Percentiles rank a stretch among this genome's conserved stretches.
phyloP scores from a whole-genome alignment of 495 filamentous ascomycete genomes.

The Terfezia claveryi region DNA sequence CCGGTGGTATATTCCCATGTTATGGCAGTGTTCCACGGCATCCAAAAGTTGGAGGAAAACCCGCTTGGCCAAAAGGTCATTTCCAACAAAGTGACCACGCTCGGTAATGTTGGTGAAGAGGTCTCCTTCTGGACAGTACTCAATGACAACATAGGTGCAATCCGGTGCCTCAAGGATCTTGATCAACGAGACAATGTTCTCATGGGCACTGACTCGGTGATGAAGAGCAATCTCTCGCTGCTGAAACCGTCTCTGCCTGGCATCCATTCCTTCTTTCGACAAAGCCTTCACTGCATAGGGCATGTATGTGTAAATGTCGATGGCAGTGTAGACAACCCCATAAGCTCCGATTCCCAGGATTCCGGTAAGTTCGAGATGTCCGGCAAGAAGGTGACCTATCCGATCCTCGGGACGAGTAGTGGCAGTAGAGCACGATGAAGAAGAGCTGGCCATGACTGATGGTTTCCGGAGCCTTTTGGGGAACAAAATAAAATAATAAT shows the following conservation, averaged over 20 bases:
- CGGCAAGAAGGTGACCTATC: constrained; percentile 62
- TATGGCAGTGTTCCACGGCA: constrained; percentile 90
- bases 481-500: no score
- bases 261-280: constrained; percentile 77
- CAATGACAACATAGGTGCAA: constrained; percentile 90
- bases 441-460: constrained; percentile 14
- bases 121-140: constrained; percentile 94
- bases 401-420: constrained; percentile 48
- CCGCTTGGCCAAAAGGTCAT: constrained; percentile 66
- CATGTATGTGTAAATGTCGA: constrained; percentile 62
- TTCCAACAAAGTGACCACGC: constrained; percentile 72
- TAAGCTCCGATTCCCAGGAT: constrained; percentile 90
- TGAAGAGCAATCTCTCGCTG: constrained; percentile 82
- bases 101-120: constrained; percentile 95
- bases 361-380: constrained; percentile 57
- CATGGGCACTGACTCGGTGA: constrained; percentile 65
- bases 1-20: constrained; percentile 82
- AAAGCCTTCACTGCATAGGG: constrained; percentile 92
- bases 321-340: constrained; percentile 84
- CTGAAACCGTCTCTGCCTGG: constrained; percentile 72
- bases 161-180: constrained; percentile 85
- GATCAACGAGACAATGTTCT: constrained; percentile 80
- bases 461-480: background rate
- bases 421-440: constrained; percentile 17
- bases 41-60: constrained; percentile 93